Base-by-base conservation (phyloP, 176 grass and related monocot genomes). In the Saccharum spontaneum region DNA sequence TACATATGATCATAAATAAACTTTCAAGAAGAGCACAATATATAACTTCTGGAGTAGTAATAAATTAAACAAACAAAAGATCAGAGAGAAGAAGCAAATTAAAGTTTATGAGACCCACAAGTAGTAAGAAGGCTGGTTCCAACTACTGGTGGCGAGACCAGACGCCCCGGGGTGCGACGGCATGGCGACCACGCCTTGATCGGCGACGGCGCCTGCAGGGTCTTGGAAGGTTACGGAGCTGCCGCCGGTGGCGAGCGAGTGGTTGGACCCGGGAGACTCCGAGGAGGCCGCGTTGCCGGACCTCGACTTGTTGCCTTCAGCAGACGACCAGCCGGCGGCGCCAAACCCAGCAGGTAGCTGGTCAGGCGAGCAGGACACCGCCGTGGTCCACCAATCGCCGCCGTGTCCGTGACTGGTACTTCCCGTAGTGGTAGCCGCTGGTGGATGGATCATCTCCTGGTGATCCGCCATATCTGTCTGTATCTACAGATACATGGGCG, bases 111-210 rank as follows among this genome's bases (percentile, higher is more conserved):
- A 40, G 49, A 84, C 87, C 92, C 71, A 98, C 95, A 92, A 24
- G 81, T 92, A 64, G 83, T 92, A 86, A 85, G 90, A 86, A 85
- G 90, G 63, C 48, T 91, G 91, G 43, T 79, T 93, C 95, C 93
- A 98, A 41, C 79, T 49, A 11, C 52, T 22, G 76, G 38, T 1
- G 39, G 79, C 33, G 18, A 43, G 37, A 28, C 45, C 61, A 16
- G 69, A 8, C 13, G 2, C 71, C 24, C 15, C n/a, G 0, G 59
- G 59, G 59, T 62, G 50, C 64, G 36, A 50, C 5, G 39, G 50
- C 38, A 71, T 31, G 63, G 50, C 46, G 48, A 59, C 49, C 61
- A 24, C 18, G 22, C 66, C 73, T 17, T 74, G 84, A 8, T 83
- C 67, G 77, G 77, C 70, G 46, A 72, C 38, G 37, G 36, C 41